Evolutionary conservation across 768 basidiomycete species (phyloP).

Genomic region (Inosperma sp.): DNA sequence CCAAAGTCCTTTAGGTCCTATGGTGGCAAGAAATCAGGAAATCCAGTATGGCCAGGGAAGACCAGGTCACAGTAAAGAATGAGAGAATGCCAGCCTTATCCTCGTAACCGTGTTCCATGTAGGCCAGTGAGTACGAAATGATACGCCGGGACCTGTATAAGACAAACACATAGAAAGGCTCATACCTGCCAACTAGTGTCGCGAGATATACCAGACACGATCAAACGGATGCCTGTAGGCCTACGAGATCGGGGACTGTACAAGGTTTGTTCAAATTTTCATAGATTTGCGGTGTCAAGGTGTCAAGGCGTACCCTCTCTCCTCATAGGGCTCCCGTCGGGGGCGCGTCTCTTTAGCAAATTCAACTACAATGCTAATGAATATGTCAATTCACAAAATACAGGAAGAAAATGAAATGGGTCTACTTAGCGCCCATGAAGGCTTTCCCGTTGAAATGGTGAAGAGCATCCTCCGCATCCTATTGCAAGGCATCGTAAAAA

Average conservation of each 20-base stretch:
- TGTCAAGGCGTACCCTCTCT: constrained; percentile 42
- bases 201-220: constrained; percentile 85
- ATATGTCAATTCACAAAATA: constrained; percentile 1
- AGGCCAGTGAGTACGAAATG: constrained; percentile 15
- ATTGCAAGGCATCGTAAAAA: constrained; percentile 15
- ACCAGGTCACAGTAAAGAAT: background rate
- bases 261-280: constrained; percentile 15
- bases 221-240: constrained; percentile 76
- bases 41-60: constrained; percentile 10
- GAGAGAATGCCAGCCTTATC: constrained; percentile 9
- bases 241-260: constrained; percentile 63
- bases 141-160: constrained; percentile 23
- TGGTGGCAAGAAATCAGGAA: constrained; percentile 40
- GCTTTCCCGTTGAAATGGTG: constrained; percentile 80
- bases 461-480: constrained; percentile 96
- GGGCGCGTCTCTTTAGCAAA: constrained; percentile 91
- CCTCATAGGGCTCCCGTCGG: constrained; percentile 71
- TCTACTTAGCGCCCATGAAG: constrained; percentile 85
- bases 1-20: constrained; percentile 99
- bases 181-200: constrained; percentile 99
- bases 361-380: constrained; percentile 83
- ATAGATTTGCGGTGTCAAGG: background rate
- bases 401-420: constrained; percentile 7
- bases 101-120: no score
- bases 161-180: constrained; percentile 29